Evolutionary conservation across 768 basidiomycete genomes (phyloP).

Genomic region (Mrakia blollopis): DNA sequence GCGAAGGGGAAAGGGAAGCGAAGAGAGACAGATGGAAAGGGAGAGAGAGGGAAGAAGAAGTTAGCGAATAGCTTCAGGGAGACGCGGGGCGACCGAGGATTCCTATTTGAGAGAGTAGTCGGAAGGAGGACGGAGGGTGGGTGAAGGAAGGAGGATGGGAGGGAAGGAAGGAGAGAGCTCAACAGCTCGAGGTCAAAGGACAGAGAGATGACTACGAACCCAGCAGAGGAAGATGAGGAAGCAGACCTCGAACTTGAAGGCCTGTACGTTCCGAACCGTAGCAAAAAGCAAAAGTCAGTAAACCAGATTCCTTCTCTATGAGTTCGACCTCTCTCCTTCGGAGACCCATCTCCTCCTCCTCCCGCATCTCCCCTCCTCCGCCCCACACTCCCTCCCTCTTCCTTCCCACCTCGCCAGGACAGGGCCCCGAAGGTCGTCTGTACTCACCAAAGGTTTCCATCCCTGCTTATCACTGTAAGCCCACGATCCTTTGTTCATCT

Average conservation of each 20-base stretch:
- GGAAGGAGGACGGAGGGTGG: no score
- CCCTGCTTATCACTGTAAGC: neutral
- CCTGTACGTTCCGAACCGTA: neutral
- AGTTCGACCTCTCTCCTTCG: neutral
- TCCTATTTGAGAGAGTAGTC: no score
- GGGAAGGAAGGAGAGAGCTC: no score
- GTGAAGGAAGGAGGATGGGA: no score
- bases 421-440: no score
- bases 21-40: neutral
- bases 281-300: neutral
- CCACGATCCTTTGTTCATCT: neutral
- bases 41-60: neutral
- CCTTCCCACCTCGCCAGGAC: neutral
- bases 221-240: no score
- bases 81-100: no score
- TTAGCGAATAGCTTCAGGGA: no score
- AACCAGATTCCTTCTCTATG: neutral
- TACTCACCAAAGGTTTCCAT: neutral
- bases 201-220: no score
- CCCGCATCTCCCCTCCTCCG: neutral
- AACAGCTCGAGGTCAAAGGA: no score
- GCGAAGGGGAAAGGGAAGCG: neutral
- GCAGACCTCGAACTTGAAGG: no score
- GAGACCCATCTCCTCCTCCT: neutral
- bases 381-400: neutral